These are phyloP conservation scores for Pinus tabuliformis DNA, from an alignment of 75 land plant species.

Conservation along the genomic window DNA sequence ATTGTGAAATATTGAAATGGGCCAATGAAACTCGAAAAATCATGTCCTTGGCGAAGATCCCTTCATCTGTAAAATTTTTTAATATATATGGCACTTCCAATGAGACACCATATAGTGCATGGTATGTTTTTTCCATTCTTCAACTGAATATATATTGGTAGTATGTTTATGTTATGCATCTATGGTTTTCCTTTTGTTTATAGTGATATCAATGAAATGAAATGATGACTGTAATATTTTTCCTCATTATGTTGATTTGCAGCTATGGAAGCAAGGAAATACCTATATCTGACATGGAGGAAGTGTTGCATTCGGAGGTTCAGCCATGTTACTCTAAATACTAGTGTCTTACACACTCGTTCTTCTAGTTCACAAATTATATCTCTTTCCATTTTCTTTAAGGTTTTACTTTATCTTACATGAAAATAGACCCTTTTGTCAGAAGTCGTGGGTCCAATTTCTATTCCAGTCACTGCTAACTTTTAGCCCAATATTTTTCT, in stretches of 20 bases:
- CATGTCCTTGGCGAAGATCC: conserved; percentile 71
- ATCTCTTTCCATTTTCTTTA: too few relatives aligned
- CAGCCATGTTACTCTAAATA: too few relatives aligned
- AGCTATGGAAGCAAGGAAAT: conserved; percentile 85
- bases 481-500: too few relatives aligned
- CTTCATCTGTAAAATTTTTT: conserved; percentile 78
- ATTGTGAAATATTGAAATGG: conserved; percentile 83
- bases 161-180: background rate
- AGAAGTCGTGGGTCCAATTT: too few relatives aligned
- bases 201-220: background rate
- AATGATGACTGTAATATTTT: background rate
- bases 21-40: conserved; percentile 69
- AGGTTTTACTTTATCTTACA: too few relatives aligned
- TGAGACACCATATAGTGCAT: conserved; percentile 85
- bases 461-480: too few relatives aligned
- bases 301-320: conserved; percentile 57
- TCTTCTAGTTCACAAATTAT: too few relatives aligned
- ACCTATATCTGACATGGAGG: conserved; percentile 52
- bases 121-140: conserved; percentile 45
- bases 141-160: background rate
- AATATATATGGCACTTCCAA: conserved; percentile 83
- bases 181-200: background rate
- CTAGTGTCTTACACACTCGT: too few relatives aligned
- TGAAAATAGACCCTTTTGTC: too few relatives aligned
- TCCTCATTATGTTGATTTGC: conserved; percentile 24